Conservation (phyloP, 768 basidiomycete species). For the Dioszegia aurantiaca region DNA sequence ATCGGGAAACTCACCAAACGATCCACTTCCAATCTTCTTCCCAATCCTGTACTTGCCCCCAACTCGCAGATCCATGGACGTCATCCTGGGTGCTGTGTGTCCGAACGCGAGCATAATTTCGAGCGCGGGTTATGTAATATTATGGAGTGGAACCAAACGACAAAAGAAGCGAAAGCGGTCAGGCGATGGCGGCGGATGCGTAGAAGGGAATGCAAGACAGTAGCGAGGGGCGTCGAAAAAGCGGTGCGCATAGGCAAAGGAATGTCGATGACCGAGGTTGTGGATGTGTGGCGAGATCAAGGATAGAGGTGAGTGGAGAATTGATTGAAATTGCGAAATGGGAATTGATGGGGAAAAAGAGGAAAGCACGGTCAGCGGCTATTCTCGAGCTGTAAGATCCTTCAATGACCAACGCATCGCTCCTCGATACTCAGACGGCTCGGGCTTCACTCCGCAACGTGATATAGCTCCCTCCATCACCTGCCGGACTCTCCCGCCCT, state of each 20-base stretch:
- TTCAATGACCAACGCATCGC: too few relatives aligned
- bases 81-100: constrained; percentile 28
- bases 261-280: not conserved
- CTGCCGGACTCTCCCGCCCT: too few relatives aligned
- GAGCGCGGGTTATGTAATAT: too few relatives aligned
- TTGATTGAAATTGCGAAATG: not conserved
- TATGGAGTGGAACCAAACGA: too few relatives aligned
- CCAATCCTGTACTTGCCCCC: constrained; percentile 80
- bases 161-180: not conserved
- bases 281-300: not conserved
- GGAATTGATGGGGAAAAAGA: not conserved
- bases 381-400: too few relatives aligned
- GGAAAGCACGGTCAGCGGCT: not conserved
- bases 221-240: too few relatives aligned
- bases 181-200: not conserved
- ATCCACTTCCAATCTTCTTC: constrained; percentile 98
- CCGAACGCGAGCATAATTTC: not conserved
- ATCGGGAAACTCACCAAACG: constrained; percentile 69
- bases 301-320: too few relatives aligned
- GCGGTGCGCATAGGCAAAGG: too few relatives aligned
- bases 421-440: too few relatives aligned
- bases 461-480: too few relatives aligned
- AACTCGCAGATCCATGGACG: constrained; percentile 49
- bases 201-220: not conserved
- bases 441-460: too few relatives aligned